Evolutionary conservation across 345 rosid genomes (phyloP), one percentile per base, ranked within the genome.

Genomic region (Pistacia vera): DNA sequence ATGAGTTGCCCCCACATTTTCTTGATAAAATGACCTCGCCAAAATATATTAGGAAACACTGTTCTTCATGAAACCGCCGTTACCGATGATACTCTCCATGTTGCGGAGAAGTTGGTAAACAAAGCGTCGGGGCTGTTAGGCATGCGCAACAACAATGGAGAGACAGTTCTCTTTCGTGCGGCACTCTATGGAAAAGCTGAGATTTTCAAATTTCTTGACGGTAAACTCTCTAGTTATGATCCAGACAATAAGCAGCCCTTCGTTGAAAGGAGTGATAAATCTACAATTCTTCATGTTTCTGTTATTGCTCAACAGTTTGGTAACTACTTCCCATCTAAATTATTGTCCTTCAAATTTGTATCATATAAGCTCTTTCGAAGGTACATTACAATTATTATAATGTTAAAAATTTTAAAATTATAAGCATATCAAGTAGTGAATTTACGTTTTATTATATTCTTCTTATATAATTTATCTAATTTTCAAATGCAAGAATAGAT

Each of bases 231-330:
- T 30, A 14, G 67, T 25, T 72, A 72, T 61, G 41, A 60, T 60
- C 44, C 14, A 10, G 58, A 28, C 18, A 46, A 25, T 22, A 60
- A 56, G 51, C 30, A 3, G 8, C 25, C 77, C 60, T 69, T 22
- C 64, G 68, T 64, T 22, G 44, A 60, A 35, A 55, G 75, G 22
- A 46, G 55, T 11, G 81, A 78, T 48, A 17, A 51, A 17, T 1
- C 33, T 56, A 77, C 72, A 0, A 67, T 84, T 65, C 84, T 84
- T 68, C 80, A 79, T 20, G 65, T 57, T n/a, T n/a, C n/a, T 30
- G 66, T 81, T 41, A 41, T n/a, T 3, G 65, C 78, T 17, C 71
- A 63, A 36, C 74, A 84, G 16, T 83, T n/a, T 18, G 84, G 80
- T 81, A 28, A 14, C 25, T 25, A 25, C 25, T 25, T 25, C 25